Evolutionary conservation across 345 rosid genomes (phyloP).

Genomic region (Ricinus communis): DNA sequence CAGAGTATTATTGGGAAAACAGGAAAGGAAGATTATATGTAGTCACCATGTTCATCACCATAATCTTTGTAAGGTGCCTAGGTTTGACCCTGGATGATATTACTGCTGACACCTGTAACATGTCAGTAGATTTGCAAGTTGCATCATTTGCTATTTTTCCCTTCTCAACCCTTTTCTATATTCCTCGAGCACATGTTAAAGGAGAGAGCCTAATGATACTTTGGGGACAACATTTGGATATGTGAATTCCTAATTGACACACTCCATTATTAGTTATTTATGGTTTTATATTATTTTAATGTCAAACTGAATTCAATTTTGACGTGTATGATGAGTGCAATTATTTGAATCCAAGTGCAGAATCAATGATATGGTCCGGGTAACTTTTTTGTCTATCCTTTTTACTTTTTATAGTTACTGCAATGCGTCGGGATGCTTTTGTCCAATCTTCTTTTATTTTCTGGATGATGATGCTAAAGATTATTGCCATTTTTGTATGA

Average conservation of each 20-base stretch:
- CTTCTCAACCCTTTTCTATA: neutral
- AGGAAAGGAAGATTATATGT: neutral
- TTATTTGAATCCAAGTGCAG: neutral
- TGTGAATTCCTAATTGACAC: neutral
- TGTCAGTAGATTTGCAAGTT: neutral
- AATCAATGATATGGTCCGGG: neutral
- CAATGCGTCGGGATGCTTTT: neutral
- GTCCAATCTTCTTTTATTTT: constrained; percentile 12
- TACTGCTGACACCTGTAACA: neutral
- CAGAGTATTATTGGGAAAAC: neutral
- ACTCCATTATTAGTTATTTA: neutral
- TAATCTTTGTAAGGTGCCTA: neutral
- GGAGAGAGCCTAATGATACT: neutral
- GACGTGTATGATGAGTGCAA: neutral
- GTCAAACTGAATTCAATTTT: neutral
- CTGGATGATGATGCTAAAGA: constrained; percentile 14
- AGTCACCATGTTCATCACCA: neutral
- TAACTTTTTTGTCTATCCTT: too few species aligned
- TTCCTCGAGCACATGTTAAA: neutral
- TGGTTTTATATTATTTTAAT: neutral
- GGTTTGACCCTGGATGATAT: neutral
- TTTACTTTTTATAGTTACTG: neutral
- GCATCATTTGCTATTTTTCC: neutral
- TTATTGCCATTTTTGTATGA: constrained; percentile 29
- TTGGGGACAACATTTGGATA: neutral